Conservation (phyloP, 805 yeast genomes). For the Sungouiella blattae region DNA sequence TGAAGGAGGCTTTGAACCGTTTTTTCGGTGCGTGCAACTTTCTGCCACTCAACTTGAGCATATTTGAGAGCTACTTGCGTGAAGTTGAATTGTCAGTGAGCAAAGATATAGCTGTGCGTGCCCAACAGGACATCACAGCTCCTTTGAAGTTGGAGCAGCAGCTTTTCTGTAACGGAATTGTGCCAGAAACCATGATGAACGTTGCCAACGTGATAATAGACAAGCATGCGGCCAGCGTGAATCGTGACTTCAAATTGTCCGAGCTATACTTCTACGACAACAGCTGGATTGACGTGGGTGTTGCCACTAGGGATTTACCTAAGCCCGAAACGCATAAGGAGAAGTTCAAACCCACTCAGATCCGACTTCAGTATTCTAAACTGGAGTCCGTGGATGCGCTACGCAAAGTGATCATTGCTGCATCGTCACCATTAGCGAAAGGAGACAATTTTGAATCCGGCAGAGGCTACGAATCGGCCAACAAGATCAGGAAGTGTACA, state of each 20-base stretch:
- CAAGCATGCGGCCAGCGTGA: conserved; percentile 41
- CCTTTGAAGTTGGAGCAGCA: conserved; percentile 56
- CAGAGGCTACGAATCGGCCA: conserved; percentile 9
- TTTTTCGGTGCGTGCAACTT: conserved; percentile 45
- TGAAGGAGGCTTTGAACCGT: conserved; percentile 50
- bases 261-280: conserved; percentile 62
- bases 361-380: conserved; percentile 17
- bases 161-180: conserved; percentile 56
- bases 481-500: conserved; percentile 34
- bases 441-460: conserved; percentile 12
- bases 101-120: conserved; percentile 22
- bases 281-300: conserved; percentile 56
- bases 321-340: not conserved
- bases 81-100: conserved; percentile 47
- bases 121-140: conserved; percentile 18
- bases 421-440: conserved; percentile 8
- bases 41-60: conserved; percentile 53
- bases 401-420: conserved; percentile 31
- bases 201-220: conserved; percentile 44
- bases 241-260: conserved; percentile 46
- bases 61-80: conserved; percentile 58
- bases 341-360: conserved; percentile 5
- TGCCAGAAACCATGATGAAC: conserved; percentile 45
- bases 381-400: conserved; percentile 35
- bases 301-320: conserved; percentile 6